Conservation (phyloP, 805 yeast species). For the Wickerhamiella galacta region DNA sequence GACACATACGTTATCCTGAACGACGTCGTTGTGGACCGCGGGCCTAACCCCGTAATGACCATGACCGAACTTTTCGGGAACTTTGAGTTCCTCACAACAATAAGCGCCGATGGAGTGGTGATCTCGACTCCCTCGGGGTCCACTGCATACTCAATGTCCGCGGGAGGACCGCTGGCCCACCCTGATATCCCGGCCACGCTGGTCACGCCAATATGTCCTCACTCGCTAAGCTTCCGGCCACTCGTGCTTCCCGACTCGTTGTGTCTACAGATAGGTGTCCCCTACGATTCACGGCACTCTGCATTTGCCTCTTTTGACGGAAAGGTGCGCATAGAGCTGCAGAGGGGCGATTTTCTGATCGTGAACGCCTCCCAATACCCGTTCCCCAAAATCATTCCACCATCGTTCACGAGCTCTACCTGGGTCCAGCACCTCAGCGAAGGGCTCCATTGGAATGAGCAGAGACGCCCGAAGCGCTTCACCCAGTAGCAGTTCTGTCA, state of each 20-base stretch:
- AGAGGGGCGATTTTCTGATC: conserved; percentile 70
- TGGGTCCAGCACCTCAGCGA: conserved; percentile 66
- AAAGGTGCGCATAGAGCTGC: conserved; percentile 63
- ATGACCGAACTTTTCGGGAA: conserved; percentile 83
- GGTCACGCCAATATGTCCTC: conserved; percentile 93
- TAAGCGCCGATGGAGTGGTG: conserved; percentile 88
- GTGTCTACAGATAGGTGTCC: conserved; percentile 67
- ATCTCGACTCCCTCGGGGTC: conserved; percentile 93
- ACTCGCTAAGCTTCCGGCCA: conserved; percentile 84
- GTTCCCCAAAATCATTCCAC: conserved; percentile 68
- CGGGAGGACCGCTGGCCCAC: conserved; percentile 89
- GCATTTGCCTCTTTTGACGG: conserved; percentile 99
- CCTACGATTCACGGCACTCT: conserved; percentile 64
- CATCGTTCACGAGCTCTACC: conserved; percentile 42
- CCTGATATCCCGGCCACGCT: conserved; percentile 87
- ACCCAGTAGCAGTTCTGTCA: conserved; percentile 8
- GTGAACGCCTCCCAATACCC: conserved; percentile 79
- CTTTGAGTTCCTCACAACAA: conserved; percentile 65
- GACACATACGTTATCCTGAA: conserved; percentile 53
- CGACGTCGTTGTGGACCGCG: conserved; percentile 82
- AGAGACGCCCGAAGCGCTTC: conserved; percentile 64
- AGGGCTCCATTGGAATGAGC: conserved; percentile 78
- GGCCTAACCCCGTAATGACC: conserved; percentile 85
- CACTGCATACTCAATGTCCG: conserved; percentile 86
- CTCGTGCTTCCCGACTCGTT: conserved; percentile 87